Percentiles rank a stretch among this genome's conserved stretches.
These are phyloP conservation scores for Candida piceae DNA, from an alignment of 805 yeast species.

Conservation along the genomic window DNA sequence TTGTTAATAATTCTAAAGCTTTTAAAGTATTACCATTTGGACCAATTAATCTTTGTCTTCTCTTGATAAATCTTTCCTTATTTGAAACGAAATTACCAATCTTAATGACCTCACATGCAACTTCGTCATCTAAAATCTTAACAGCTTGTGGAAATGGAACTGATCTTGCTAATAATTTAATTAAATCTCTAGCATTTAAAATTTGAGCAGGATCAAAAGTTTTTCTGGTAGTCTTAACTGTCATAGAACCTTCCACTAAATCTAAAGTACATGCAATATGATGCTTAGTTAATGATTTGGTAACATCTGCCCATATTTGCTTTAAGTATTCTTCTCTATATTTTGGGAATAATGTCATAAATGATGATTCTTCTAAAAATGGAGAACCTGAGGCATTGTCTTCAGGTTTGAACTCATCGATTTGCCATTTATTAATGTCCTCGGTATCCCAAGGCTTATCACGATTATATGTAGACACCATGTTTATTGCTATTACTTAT, in stretches of 20 bases:
- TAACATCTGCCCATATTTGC: constrained; percentile 91
- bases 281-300: constrained; percentile 66
- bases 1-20: constrained; percentile 91
- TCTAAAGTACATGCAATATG: constrained; percentile 81
- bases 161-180: constrained; percentile 88
- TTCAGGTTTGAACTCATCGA: constrained; percentile 83
- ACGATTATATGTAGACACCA: constrained; percentile 90
- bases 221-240: constrained; percentile 91
- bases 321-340: constrained; percentile 89
- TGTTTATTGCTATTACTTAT: no score
- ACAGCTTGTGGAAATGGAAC: constrained; percentile 97
- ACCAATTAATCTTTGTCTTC: constrained; percentile 94
- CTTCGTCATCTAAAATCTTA: constrained; percentile 83
- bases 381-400: constrained; percentile 84
- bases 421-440: constrained; percentile 88
- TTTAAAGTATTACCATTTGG: constrained; percentile 96
- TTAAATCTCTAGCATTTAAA: constrained; percentile 89
- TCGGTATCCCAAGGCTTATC: constrained; percentile 99
- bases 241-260: constrained; percentile 95
- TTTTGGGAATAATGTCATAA: constrained; percentile 93
- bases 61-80: constrained; percentile 89
- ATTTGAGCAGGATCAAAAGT: constrained; percentile 94
- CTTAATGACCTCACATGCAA: constrained; percentile 94
- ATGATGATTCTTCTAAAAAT: constrained; percentile 93
- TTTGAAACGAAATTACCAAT: constrained; percentile 85